A percentile compares a stretch with the other conserved stretches of the same genome.
These are phyloP conservation scores for Solanum appendiculatum DNA, from an alignment of 257 asterid genomes.

Conservation along the genomic window DNA sequence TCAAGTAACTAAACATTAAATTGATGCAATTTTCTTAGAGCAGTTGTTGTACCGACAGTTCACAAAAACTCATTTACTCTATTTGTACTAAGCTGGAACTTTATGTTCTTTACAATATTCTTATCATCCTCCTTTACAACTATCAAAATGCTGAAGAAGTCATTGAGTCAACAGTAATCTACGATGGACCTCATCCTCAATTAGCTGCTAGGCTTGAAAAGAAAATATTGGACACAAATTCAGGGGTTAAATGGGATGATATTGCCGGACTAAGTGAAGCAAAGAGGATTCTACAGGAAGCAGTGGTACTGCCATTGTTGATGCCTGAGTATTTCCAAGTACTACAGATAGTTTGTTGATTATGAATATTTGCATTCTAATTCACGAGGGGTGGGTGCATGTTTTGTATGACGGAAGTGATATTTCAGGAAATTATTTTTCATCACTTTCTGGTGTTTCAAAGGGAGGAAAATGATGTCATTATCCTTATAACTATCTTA, in stretches of 20 bases:
- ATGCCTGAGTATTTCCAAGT: slow-evolving; percentile 97
- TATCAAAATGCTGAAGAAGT: slow-evolving; percentile 50
- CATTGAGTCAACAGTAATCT: slow-evolving; percentile 52
- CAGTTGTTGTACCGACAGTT: neutral
- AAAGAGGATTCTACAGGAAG: slow-evolving; percentile 88
- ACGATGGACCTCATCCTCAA: slow-evolving; percentile 86
- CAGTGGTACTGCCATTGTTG: slow-evolving; percentile 90
- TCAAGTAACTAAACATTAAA: neutral
- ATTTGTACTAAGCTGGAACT: neutral
- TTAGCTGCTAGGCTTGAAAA: slow-evolving; percentile 95
- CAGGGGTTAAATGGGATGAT: slow-evolving; percentile 96
- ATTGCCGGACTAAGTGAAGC: slow-evolving; percentile 91
- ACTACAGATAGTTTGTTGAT: neutral
- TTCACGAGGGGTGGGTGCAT: neutral
- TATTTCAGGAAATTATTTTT: neutral
- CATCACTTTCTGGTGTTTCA: neutral
- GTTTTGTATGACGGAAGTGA: neutral
- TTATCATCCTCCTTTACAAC: neutral
- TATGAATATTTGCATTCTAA: neutral
- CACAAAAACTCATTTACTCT: neutral
- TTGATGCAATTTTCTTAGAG: neutral
- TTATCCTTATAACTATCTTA: neutral
- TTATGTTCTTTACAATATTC: neutral
- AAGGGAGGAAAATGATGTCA: neutral
- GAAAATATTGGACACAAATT: slow-evolving; percentile 73